A percentile compares a stretch with the other conserved stretches of the same genome.
These are phyloP conservation scores for Thelonectria olida DNA, from an alignment of 2,329 filamentous ascomycete species.

Conservation along the genomic window DNA sequence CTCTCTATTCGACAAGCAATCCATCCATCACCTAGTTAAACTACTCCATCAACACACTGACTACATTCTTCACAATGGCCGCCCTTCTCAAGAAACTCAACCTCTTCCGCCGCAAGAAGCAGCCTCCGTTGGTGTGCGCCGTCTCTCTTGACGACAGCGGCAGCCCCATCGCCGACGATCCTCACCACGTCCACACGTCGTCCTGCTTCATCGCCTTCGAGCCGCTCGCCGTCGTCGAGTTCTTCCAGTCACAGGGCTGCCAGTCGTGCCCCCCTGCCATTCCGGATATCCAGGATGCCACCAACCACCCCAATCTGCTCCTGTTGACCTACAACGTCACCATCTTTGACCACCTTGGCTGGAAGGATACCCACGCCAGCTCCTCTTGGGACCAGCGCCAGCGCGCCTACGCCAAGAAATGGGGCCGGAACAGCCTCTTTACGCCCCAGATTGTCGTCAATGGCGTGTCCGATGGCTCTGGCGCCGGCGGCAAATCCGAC, in stretches of 20 bases:
- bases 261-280: slow-evolving; percentile 45
- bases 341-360: slow-evolving; percentile 46
- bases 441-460: slow-evolving; percentile 45
- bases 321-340: slow-evolving; percentile 48
- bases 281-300: slow-evolving; percentile 41
- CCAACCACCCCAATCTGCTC: slow-evolving; percentile 41
- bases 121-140: slow-evolving; percentile 44
- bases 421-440: slow-evolving; percentile 44
- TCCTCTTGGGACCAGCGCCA: slow-evolving; percentile 44
- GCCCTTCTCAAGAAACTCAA: slow-evolving; percentile 36
- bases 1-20: neutral
- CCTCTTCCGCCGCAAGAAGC: slow-evolving; percentile 45
- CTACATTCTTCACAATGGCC: slow-evolving; percentile 15
- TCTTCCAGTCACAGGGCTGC: slow-evolving; percentile 49
- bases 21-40: neutral
- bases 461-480: slow-evolving; percentile 40
- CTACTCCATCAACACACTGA: neutral
- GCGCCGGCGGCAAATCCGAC: slow-evolving; percentile 31
- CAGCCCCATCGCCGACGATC: slow-evolving; percentile 40
- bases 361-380: slow-evolving; percentile 44
- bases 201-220: slow-evolving; percentile 46
- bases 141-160: slow-evolving; percentile 39
- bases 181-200: slow-evolving; percentile 42
- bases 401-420: slow-evolving; percentile 43
- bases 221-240: slow-evolving; percentile 45